Base-by-base conservation (phyloP, 176 grass and related monocot genomes). In the Juncus effusus region DNA sequence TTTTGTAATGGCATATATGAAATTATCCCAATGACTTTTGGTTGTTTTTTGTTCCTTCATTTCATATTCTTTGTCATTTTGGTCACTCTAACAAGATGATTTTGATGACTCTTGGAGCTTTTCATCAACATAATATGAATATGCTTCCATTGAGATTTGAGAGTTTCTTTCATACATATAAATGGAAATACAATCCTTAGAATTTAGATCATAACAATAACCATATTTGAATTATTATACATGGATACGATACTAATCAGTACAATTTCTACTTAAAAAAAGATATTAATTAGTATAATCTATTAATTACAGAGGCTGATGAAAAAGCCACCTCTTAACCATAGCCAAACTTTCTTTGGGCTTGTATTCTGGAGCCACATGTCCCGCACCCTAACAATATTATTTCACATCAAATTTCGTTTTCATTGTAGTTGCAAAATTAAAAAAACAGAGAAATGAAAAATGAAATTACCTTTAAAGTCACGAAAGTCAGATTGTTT, bases 401-500 rank as follows among this genome's bases (percentile, higher is more conserved):
- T 45, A 4, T 45, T 45, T 45, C 7, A 45, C 3, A 45, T 7
- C 42, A 45, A 45, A 7, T 45, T 45, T 45, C 7, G 42, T 7
- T 45, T 45, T 45, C 42, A 45, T 4, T 45, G 3, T 45, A 7
- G 61, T 57, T 13, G 38, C n/a, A 9, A 62, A 61, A 54, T 9
- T 7, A 28, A 3, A 39, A 3, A 4, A 9, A 11, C 19, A 73
- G n/a, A n/a, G n/a, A n/a, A n/a, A n/a, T n/a, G n/a, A n/a, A n/a
- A n/a, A n/a, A n/a, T n/a, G 12, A 47, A 42, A 41, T 36, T 6
- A 88, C 80, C 76, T 87, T 83, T 58, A 87, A 4, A 7, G 80
- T 87, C 3, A 71, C 80, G 56, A 70, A 87, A 12, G 75, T 87
- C 59, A 82, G 13, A 16, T 87, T 79, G 42, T 87, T 82, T 12